Percentiles rank a stretch among this genome's conserved stretches.
Conservation (phyloP, 306 rosid species). For the Dalbergia oliveri region DNA sequence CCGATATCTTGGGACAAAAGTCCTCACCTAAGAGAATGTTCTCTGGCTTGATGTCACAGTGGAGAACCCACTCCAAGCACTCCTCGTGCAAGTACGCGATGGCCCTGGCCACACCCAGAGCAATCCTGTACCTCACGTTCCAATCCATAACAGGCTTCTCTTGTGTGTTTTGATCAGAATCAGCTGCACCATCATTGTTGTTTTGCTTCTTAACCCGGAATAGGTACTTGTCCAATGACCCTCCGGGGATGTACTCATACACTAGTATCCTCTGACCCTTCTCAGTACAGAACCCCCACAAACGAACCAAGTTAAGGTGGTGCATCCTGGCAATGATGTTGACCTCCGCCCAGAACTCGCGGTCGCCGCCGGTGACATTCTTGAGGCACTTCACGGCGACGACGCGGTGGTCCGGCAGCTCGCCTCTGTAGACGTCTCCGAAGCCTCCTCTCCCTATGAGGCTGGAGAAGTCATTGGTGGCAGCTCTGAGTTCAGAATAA, state of each 20-base stretch:
- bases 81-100: constrained; percentile 94
- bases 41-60: constrained; percentile 91
- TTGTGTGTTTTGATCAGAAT: background rate
- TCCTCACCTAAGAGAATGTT: constrained; percentile 82
- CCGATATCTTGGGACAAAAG: constrained; percentile 92
- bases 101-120: constrained; percentile 81
- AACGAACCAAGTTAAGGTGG: constrained; percentile 87
- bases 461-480: constrained; percentile 81
- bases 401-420: constrained; percentile 75
- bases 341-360: constrained; percentile 94
- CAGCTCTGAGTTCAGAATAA: constrained; percentile 77
- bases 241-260: constrained; percentile 79
- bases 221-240: constrained; percentile 79
- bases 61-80: constrained; percentile 94
- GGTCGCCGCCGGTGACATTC: constrained; percentile 75
- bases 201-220: constrained; percentile 39
- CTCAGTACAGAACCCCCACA: constrained; percentile 95
- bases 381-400: constrained; percentile 88
- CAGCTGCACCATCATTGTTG: too few relatives aligned
- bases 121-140: constrained; percentile 80
- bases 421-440: constrained; percentile 89
- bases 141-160: constrained; percentile 68
- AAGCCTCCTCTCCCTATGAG: constrained; percentile 84
- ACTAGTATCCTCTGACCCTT: constrained; percentile 86
- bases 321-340: constrained; percentile 94